Conservation (phyloP, 768 basidiomycete species). For the Suillus spraguei region DNA sequence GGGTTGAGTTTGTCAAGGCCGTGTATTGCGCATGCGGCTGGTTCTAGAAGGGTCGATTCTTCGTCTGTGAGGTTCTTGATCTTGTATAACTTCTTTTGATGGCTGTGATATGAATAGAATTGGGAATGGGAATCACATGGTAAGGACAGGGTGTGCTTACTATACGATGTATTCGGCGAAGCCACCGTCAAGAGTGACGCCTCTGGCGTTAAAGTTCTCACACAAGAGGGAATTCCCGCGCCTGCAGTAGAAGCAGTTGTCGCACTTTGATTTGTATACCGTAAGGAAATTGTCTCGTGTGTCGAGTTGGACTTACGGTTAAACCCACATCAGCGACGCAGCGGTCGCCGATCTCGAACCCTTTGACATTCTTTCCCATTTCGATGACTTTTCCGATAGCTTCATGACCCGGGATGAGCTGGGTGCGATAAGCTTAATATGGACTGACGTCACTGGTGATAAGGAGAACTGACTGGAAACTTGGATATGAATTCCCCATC, state of each 20-base stretch:
- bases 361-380: conserved; percentile 79
- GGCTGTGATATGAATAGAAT: conserved; percentile 35
- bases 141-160: conserved; percentile 41
- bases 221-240: conserved; percentile 82
- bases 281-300: conserved; percentile 7
- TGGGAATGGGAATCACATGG: background rate
- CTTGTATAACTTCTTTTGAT: conserved; percentile 81
- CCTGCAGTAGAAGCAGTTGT: conserved; percentile 85
- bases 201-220: conserved; percentile 81
- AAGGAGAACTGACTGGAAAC: conserved; percentile 45
- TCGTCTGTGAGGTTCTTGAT: conserved; percentile 86
- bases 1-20: conserved; percentile 87
- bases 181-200: conserved; percentile 81
- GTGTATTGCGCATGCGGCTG: conserved; percentile 90
- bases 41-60: conserved; percentile 86
- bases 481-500: conserved; percentile 67
- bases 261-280: conserved; percentile 54
- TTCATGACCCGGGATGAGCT: conserved; percentile 78
- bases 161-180: conserved; percentile 90
- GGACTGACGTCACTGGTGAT: conserved; percentile 22
- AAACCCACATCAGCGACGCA: conserved; percentile 82
- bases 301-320: conserved; percentile 47
- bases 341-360: conserved; percentile 76
- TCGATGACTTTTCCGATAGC: conserved; percentile 73
- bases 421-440: conserved; percentile 18